phyloP scores from a whole-genome alignment of 768 basidiomycete species.

The Kwoniella botswanensis region DNA sequence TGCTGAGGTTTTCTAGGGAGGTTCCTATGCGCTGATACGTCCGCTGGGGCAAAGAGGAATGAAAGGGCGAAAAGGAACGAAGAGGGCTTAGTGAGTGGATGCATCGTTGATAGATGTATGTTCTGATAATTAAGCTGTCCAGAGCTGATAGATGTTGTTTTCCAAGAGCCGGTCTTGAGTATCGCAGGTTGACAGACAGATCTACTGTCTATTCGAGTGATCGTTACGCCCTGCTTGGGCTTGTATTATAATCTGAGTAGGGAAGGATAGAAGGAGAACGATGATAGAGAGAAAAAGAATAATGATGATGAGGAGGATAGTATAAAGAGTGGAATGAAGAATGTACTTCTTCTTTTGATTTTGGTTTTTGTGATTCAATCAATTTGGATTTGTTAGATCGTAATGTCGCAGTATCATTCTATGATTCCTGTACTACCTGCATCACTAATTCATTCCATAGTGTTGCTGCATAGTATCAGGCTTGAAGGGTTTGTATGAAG shows the following conservation, averaged over 20 bases:
- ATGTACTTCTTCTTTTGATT: not conserved
- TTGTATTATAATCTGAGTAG: not conserved
- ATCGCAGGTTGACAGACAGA: slow-evolving; percentile 1
- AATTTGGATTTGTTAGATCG: slow-evolving; percentile 1
- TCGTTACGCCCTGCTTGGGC: slow-evolving; percentile 14
- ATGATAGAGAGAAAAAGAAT: not conserved
- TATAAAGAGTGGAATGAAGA: slow-evolving; percentile 5
- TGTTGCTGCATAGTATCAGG: slow-evolving; percentile 1
- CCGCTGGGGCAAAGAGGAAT: slow-evolving; percentile 5
- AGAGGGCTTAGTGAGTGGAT: slow-evolving; percentile 16
- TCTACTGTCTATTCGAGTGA: slow-evolving; percentile 21
- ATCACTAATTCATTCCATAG: not conserved
- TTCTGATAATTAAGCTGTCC: slow-evolving; percentile 5
- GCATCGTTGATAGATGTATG: not conserved
- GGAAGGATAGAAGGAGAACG: not conserved
- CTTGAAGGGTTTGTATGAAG: not conserved
- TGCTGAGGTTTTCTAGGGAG: slow-evolving; percentile 14
- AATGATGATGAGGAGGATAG: not conserved
- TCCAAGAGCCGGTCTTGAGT: slow-evolving; percentile 16
- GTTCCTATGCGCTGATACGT: slow-evolving; percentile 18
- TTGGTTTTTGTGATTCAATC: not conserved
- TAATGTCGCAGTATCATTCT: not conserved
- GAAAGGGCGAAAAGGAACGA: slow-evolving; percentile 21
- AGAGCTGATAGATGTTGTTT: slow-evolving; percentile 12
- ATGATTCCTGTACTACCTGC: not conserved